phyloP scores from a whole-genome alignment of 345 rosid species.

The Aegle marmelos region DNA sequence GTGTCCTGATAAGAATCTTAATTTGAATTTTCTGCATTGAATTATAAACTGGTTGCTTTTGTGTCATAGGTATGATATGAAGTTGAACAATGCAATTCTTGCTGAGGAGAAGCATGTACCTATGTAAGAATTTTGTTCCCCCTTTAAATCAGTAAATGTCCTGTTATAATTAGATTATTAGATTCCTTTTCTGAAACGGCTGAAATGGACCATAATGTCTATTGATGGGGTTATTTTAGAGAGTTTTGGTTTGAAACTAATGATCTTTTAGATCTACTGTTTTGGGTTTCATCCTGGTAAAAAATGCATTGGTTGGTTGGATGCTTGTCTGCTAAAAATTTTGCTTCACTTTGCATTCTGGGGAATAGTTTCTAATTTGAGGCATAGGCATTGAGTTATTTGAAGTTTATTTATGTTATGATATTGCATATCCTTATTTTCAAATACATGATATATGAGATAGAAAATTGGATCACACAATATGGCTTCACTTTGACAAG shows the following conservation, averaged over 20 bases:
- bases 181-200: neutral
- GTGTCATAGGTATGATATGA: constrained; percentile 68
- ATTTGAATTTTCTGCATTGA: neutral
- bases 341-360: neutral
- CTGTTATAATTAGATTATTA: neutral
- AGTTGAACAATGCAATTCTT: constrained; percentile 89
- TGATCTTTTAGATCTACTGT: neutral
- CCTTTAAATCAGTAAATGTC: neutral
- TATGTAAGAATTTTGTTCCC: constrained; percentile 50
- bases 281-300: neutral
- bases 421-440: neutral
- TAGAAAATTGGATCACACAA: neutral
- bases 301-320: neutral
- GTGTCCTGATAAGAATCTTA: too few species aligned
- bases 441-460: neutral
- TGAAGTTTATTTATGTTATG: neutral
- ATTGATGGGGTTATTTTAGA: neutral
- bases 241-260: neutral
- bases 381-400: neutral
- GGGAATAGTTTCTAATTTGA: neutral
- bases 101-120: constrained; percentile 93
- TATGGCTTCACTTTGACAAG: neutral
- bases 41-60: neutral
- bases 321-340: neutral
- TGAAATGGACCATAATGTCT: neutral